Percentiles rank a stretch among this genome's conserved stretches.
These are phyloP conservation scores for Ophiostoma australiae DNA, from an alignment of 2,329 filamentous ascomycete species.

Conservation along the genomic window DNA sequence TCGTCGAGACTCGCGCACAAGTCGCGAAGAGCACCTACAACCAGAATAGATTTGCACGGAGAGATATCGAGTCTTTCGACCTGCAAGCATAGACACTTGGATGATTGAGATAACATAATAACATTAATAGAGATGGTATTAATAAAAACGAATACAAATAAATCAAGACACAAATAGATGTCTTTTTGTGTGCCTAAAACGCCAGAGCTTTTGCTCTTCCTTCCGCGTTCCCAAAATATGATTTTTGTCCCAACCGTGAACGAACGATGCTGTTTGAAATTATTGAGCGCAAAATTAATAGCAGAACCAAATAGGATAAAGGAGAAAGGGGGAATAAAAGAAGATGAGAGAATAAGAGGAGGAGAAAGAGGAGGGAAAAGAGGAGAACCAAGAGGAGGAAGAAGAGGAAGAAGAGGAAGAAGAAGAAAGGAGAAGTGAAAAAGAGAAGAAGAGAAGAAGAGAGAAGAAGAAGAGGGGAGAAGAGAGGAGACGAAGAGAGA, in stretches of 20 bases:
- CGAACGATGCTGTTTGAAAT: neutral
- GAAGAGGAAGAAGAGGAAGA: no score
- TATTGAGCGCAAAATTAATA: neutral
- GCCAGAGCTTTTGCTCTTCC: slow-evolving; percentile 10
- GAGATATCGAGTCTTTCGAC: no score
- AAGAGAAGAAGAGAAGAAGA: neutral
- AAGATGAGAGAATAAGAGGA: neutral
- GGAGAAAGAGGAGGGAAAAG: neutral
- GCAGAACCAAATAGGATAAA: neutral
- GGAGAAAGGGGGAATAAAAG: neutral
- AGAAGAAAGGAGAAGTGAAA: no score
- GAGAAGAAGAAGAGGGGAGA: neutral
- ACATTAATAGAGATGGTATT: neutral
- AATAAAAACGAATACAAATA: no score
- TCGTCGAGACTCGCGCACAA: no score
- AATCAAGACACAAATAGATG: neutral
- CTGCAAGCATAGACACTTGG: neutral
- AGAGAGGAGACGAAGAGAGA: neutral
- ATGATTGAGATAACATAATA: neutral
- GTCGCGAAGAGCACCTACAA: no score
- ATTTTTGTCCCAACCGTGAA: neutral
- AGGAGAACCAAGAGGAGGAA: neutral
- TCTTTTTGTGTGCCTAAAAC: neutral
- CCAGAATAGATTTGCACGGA: no score
- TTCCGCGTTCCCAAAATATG: slow-evolving; percentile 6